A percentile compares a stretch with the other conserved stretches of the same genome.
phyloP scores from a whole-genome alignment of 2,329 filamentous ascomycete genomes.

The Aspergillus fijiensis region DNA sequence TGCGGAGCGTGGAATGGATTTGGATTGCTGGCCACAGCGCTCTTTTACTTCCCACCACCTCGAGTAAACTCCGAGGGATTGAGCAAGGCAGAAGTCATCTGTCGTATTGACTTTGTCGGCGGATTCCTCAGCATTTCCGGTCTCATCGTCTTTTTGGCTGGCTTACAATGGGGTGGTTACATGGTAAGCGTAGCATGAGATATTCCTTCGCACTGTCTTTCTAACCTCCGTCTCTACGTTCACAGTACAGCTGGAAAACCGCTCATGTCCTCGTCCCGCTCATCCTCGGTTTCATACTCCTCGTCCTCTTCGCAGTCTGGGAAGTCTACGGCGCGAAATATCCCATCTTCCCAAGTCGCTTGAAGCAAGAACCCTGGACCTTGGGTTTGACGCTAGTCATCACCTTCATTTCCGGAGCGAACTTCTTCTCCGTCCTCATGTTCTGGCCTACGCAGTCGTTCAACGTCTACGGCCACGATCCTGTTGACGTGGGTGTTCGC shows the following conservation, averaged over 20 bases:
- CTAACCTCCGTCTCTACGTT: background rate
- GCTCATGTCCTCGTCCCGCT: slow-evolving; percentile 49
- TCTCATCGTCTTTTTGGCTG: slow-evolving; percentile 50
- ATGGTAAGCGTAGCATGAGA: slow-evolving; percentile 30
- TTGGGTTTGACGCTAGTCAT: slow-evolving; percentile 56
- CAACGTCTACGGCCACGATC: slow-evolving; percentile 66
- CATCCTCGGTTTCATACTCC: slow-evolving; percentile 44
- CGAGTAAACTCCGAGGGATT: slow-evolving; percentile 43
- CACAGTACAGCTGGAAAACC: slow-evolving; percentile 46
- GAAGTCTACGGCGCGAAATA: slow-evolving; percentile 48
- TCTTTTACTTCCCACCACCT: slow-evolving; percentile 50
- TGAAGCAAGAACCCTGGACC: slow-evolving; percentile 51
- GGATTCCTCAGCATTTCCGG: slow-evolving; percentile 50
- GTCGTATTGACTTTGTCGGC: slow-evolving; percentile 53
- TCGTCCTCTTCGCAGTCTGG: slow-evolving; percentile 49
- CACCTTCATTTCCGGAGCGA: slow-evolving; percentile 60
- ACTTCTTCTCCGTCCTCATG: slow-evolving; percentile 56
- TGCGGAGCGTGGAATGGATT: slow-evolving; percentile 45
- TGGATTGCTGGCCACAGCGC: slow-evolving; percentile 42
- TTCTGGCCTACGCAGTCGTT: slow-evolving; percentile 66
- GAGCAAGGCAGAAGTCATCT: slow-evolving; percentile 41
- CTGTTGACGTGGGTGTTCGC: slow-evolving; percentile 62
- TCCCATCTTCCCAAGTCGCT: slow-evolving; percentile 47
- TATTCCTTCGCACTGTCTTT: background rate
- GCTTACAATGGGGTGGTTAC: slow-evolving; percentile 54